Evolutionary conservation across 768 basidiomycete species (phyloP).

Genomic region (Hygrophoropsis aurantiaca): DNA sequence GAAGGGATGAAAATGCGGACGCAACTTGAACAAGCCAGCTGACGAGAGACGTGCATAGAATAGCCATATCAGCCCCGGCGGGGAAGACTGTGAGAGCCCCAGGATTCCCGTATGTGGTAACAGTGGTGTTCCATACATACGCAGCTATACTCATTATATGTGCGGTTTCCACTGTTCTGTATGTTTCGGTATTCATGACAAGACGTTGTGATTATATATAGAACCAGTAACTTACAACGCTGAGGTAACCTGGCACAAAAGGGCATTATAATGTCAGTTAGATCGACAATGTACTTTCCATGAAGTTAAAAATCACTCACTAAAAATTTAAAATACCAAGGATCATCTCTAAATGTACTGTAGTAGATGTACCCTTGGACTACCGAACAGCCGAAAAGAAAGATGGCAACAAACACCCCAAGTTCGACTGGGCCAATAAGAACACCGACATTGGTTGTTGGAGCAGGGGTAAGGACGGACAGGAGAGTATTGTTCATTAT

Average conservation of each 20-base stretch:
- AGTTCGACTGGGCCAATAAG: slow-evolving; percentile 13
- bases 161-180: slow-evolving; percentile 1
- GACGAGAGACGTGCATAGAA: background rate
- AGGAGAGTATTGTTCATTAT: too few species aligned
- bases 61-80: background rate
- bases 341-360: slow-evolving; percentile 9
- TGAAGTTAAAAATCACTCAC: slow-evolving; percentile 1
- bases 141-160: slow-evolving; percentile 2
- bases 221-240: too few species aligned
- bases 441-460: slow-evolving; percentile 1
- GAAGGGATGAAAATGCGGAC: background rate
- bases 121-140: slow-evolving; percentile 4
- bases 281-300: background rate
- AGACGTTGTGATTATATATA: background rate
- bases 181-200: too few species aligned
- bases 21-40: slow-evolving; percentile 1
- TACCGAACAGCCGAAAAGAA: slow-evolving; percentile 12
- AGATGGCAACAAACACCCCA: slow-evolving; percentile 5
- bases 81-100: slow-evolving; percentile 1
- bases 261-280: background rate
- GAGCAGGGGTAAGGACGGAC: too few species aligned
- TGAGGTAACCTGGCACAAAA: too few species aligned
- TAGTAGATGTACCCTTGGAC: slow-evolving; percentile 13
- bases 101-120: background rate
- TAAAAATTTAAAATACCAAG: slow-evolving; percentile 1